Conservation (phyloP, 345 rosid genomes). For the Eucalyptus pauciflora region DNA sequence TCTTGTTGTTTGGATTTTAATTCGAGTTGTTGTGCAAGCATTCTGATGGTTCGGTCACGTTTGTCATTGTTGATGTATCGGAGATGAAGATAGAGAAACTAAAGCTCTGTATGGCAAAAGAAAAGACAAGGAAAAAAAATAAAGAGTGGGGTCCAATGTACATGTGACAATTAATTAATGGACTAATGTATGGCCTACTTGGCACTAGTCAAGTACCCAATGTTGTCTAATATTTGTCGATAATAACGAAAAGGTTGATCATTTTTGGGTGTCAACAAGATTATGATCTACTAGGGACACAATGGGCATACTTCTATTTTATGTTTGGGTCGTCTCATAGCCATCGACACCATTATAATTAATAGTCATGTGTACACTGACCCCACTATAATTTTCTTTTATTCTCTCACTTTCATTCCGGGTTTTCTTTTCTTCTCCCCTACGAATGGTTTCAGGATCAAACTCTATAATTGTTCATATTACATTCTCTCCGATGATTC, state of each 20-base stretch:
- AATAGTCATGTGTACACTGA: not conserved
- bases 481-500: not conserved
- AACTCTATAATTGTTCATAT: not conserved
- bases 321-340: not conserved
- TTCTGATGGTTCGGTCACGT: constrained; percentile 9
- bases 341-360: not conserved
- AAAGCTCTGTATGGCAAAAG: not conserved
- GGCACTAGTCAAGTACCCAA: not conserved
- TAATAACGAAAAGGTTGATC: too few relatives aligned
- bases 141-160: not conserved
- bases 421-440: constrained; percentile 21
- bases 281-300: not conserved
- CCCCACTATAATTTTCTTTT: not conserved
- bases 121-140: not conserved
- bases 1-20: not conserved
- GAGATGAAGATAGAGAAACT: not conserved
- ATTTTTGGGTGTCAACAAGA: too few relatives aligned
- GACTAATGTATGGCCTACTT: not conserved
- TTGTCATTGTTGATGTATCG: constrained; percentile 9
- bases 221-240: fast-evolving
- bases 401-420: constrained; percentile 36
- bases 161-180: not conserved
- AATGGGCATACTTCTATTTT: not conserved
- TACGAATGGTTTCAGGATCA: constrained; percentile 39
- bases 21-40: not conserved